Percentiles rank a stretch among this genome's conserved stretches.
Evolutionary conservation across 2,329 filamentous ascomycete species (phyloP).

Genomic region (Canariomyces notabilis): DNA sequence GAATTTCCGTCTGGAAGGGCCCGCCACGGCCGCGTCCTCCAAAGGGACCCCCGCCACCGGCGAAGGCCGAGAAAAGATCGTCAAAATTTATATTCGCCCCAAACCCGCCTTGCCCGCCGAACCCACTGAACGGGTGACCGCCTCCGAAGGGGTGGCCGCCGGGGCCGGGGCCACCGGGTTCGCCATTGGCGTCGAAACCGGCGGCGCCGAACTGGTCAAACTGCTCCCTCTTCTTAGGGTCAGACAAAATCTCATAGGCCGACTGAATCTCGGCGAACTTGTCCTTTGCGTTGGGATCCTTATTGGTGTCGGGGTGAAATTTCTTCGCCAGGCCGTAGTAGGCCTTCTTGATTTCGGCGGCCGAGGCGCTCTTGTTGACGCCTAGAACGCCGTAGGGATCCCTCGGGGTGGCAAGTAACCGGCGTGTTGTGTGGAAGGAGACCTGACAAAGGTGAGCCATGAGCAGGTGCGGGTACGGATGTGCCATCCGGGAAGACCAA

Average conservation of each 20-base stretch:
- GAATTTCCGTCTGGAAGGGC: slow-evolving; percentile 70
- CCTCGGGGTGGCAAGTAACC: slow-evolving; percentile 47
- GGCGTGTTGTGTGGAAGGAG: slow-evolving; percentile 56
- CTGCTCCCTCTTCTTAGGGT: slow-evolving; percentile 86
- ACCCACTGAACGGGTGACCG: slow-evolving; percentile 59
- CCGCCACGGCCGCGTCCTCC: slow-evolving; percentile 50
- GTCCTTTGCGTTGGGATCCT: slow-evolving; percentile 87
- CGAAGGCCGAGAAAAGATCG: slow-evolving; percentile 87
- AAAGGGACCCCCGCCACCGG: slow-evolving; percentile 52
- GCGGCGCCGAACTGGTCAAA: slow-evolving; percentile 87
- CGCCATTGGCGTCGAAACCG: slow-evolving; percentile 74
- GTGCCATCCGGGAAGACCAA: slow-evolving; percentile 2
- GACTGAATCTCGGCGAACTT: slow-evolving; percentile 90
- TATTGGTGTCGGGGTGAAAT: slow-evolving; percentile 96
- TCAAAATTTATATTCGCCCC: slow-evolving; percentile 89
- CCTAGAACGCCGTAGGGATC: slow-evolving; percentile 88
- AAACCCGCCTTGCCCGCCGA: slow-evolving; percentile 59
- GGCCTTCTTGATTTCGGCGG: slow-evolving; percentile 92
- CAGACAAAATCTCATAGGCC: slow-evolving; percentile 89
- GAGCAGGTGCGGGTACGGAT: background rate
- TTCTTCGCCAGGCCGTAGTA: slow-evolving; percentile 98
- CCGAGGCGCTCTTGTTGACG: slow-evolving; percentile 72
- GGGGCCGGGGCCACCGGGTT: slow-evolving; percentile 50
- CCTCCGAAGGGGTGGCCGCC: slow-evolving; percentile 58
- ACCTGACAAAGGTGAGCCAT: slow-evolving; percentile 7